phyloP scores from a whole-genome alignment of 306 rosid genomes.

The Vicia villosa region DNA sequence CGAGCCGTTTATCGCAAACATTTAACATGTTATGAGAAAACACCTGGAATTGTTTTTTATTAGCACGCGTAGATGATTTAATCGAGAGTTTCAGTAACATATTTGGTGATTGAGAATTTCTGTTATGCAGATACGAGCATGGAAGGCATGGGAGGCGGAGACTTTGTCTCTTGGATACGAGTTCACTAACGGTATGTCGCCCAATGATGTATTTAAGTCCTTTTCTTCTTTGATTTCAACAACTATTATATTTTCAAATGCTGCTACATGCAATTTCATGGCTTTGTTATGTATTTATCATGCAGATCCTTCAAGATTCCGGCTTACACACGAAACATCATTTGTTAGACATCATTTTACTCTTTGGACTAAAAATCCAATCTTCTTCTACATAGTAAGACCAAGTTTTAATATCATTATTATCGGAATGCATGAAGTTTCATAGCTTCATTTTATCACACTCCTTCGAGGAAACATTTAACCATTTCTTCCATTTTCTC shows the following conservation, averaged over 20 bases:
- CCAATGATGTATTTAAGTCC: slow-evolving; percentile 11
- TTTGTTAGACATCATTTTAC: slow-evolving; percentile 87
- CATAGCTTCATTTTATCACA: not conserved
- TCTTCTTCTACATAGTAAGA: slow-evolving; percentile 90
- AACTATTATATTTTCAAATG: slow-evolving; percentile 2
- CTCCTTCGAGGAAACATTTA: not conserved
- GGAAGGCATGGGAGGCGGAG: slow-evolving; percentile 95
- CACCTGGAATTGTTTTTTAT: not conserved
- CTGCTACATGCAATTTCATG: slow-evolving; percentile 22
- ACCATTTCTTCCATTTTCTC: slow-evolving; percentile 14
- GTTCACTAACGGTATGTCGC: slow-evolving; percentile 71
- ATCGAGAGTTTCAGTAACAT: not conserved
- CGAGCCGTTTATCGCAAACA: not conserved
- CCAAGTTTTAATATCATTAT: slow-evolving; percentile 1
- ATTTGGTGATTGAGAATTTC: slow-evolving; percentile 32
- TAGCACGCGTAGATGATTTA: not conserved
- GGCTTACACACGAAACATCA: slow-evolving; percentile 91
- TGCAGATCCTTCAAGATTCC: slow-evolving; percentile 84
- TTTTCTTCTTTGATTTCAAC: slow-evolving; percentile 15
- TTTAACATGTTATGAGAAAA: not conserved
- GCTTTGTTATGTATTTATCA: slow-evolving; percentile 3
- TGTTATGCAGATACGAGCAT: slow-evolving; percentile 77
- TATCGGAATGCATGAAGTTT: not conserved
- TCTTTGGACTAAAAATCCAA: slow-evolving; percentile 69
- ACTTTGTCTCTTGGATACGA: slow-evolving; percentile 72